Percentiles rank a stretch among this genome's conserved stretches.
phyloP scores from a whole-genome alignment of 768 basidiomycete species.

The Tylopilus felleus region DNA sequence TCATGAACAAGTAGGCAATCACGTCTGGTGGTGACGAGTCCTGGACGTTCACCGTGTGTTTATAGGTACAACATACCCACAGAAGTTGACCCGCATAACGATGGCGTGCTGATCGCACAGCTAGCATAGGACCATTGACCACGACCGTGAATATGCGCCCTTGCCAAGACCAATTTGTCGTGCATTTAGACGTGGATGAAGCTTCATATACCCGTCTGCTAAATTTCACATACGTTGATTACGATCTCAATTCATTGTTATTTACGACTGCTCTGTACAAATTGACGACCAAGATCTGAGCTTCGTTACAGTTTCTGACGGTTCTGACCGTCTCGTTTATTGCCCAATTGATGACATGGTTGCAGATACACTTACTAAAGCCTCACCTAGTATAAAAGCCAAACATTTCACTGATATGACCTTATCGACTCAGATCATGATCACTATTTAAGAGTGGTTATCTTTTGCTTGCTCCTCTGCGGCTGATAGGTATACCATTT shows the following conservation, averaged over 20 bases:
- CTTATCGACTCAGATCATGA: too few relatives aligned
- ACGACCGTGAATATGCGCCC: background rate
- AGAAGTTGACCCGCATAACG: conserved; percentile 73
- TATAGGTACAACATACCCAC: conserved; percentile 69
- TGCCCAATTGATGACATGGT: too few relatives aligned
- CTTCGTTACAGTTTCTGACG: too few relatives aligned
- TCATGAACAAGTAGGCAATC: conserved; percentile 67
- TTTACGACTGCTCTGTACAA: background rate
- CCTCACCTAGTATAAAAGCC: too few relatives aligned
- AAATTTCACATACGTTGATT: background rate
- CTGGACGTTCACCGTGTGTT: background rate
- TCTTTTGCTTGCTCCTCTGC: too few relatives aligned
- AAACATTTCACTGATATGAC: too few relatives aligned
- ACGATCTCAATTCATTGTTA: background rate
- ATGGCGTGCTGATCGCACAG: conserved; percentile 80
- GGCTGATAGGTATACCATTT: too few relatives aligned
- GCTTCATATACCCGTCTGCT: background rate
- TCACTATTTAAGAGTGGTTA: too few relatives aligned
- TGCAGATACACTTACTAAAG: too few relatives aligned
- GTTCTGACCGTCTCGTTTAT: too few relatives aligned
- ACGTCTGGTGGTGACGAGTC: background rate
- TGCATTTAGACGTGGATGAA: too few relatives aligned
- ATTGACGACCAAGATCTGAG: too few relatives aligned
- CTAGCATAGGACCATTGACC: conserved; percentile 13
- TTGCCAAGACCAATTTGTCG: background rate